A percentile compares a stretch with the other conserved stretches of the same genome.
Evolutionary conservation across 345 rosid species (phyloP).

Genomic region (Boechera retrofracta): DNA sequence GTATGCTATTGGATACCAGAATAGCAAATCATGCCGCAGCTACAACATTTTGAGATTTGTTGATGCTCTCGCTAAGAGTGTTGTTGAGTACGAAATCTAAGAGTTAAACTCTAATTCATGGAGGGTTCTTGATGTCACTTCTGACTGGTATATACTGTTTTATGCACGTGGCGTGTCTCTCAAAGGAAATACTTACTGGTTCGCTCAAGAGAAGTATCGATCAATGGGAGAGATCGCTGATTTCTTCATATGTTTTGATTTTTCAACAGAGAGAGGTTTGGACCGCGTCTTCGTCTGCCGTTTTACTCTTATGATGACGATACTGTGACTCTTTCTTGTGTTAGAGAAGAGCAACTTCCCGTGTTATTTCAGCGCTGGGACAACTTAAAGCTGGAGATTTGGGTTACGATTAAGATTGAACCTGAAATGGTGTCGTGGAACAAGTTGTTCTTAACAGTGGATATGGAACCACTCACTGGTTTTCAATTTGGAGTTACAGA

Average conservation of each 20-base stretch:
- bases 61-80: no score
- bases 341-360: slow-evolving; percentile 19
- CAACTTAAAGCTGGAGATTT: not conserved
- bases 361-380: not conserved
- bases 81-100: not conserved
- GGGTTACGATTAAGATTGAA: slow-evolving; percentile 20
- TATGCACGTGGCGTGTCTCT: not conserved
- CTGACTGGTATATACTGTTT: not conserved
- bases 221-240: not conserved
- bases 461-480: not conserved
- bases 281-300: slow-evolving; percentile 8
- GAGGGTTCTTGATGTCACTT: not conserved
- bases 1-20: not conserved
- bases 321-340: slow-evolving; percentile 10
- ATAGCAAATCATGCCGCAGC: not conserved
- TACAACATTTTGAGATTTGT: not conserved
- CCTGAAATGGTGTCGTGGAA: not conserved
- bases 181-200: not conserved
- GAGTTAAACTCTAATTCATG: not conserved
- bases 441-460: slow-evolving; percentile 11
- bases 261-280: not conserved
- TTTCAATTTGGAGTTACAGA: not conserved
- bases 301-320: not conserved
- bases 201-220: not conserved
- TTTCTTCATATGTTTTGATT: slow-evolving; percentile 25